Base-by-base conservation (phyloP, 2,329 filamentous ascomycete genomes). In the Penicillium capsulatum region DNA sequence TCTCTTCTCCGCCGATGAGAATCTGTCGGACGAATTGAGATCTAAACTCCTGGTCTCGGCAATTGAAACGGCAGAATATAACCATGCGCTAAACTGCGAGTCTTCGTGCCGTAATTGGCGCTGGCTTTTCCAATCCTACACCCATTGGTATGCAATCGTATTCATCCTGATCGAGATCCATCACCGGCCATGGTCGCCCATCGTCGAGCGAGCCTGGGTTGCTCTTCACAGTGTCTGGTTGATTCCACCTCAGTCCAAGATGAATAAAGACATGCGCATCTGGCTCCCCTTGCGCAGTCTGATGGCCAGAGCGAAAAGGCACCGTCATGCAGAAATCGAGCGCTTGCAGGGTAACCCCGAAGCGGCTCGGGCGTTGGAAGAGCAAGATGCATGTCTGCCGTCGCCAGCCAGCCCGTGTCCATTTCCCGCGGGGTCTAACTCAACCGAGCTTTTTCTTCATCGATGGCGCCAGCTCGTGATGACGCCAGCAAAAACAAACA, bases 101-200 rank as follows among this genome's bases (percentile, higher is more conserved):
- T 60, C 64, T 2, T 64, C 61, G 11, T 70, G 67, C 37, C 68
- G 67, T 7, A 71, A 72, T 32, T 79, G 74, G 71, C 72, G 74
- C 13, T 81, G 77, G 77, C 61, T 78, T 4, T 79, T 76, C 55
- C 73, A 78, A 49, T 77, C 74, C 0, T 79, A 78, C 53, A 76
- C 72, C 0, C 75, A 79, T 43, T 80, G 76, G 75, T 70, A 79
- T 47, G 74, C 77, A 3, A 69, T 79, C 3, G 74, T 76, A 0
- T 80, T 76, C 47, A 63, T 79, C 1, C 50, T 80, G 17, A 66
- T 79, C 9, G 74, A 79, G 50, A 59, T 72, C 1, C 69, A 67
- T 10, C 68, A 68, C 3, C 62, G 69, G 0, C 63, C 66, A 2
- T 74, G 71, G 70, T 69, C 69, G 8, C 61, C 71, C 1, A 60